Evolutionary conservation across 345 rosid genomes (phyloP).

Genomic region (Syzygium aromaticum): DNA sequence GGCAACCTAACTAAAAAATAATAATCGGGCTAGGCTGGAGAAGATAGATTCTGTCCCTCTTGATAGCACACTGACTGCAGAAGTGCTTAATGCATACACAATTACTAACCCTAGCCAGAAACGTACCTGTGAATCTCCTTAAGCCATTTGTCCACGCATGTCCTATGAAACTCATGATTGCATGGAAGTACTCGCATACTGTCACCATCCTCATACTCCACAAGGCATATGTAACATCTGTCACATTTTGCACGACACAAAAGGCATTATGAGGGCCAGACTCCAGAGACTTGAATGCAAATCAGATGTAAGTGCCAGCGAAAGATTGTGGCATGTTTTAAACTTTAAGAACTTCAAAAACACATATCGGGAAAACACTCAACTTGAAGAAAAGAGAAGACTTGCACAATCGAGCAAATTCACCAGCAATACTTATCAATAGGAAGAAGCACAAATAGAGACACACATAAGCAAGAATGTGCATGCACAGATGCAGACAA

Average conservation of each 20-base stretch:
- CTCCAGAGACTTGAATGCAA: neutral
- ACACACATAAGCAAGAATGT: neutral
- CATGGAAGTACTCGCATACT: constrained; percentile 78
- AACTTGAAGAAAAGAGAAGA: neutral
- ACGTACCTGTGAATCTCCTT: constrained; percentile 94
- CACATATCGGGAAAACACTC: neutral
- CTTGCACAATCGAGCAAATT: neutral
- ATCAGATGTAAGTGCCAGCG: neutral
- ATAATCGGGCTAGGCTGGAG: neutral
- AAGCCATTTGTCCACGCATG: constrained; percentile 94
- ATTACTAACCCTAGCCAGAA: neutral
- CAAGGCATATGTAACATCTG: constrained; percentile 97
- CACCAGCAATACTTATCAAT: neutral
- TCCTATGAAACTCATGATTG: constrained; percentile 77
- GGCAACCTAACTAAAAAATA: neutral
- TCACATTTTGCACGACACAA: neutral
- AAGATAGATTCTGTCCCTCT: neutral
- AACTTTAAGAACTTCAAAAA: neutral
- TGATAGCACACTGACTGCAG: neutral
- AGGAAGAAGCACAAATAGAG: neutral
- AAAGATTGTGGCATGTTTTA: neutral
- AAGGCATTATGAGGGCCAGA: neutral
- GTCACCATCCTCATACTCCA: constrained; percentile 95
- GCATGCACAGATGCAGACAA: neutral
- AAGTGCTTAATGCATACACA: neutral